Evolutionary conservation across 352 stramenopile genomes (phyloP).

Genomic region (Phytophthora hybrid): DNA sequence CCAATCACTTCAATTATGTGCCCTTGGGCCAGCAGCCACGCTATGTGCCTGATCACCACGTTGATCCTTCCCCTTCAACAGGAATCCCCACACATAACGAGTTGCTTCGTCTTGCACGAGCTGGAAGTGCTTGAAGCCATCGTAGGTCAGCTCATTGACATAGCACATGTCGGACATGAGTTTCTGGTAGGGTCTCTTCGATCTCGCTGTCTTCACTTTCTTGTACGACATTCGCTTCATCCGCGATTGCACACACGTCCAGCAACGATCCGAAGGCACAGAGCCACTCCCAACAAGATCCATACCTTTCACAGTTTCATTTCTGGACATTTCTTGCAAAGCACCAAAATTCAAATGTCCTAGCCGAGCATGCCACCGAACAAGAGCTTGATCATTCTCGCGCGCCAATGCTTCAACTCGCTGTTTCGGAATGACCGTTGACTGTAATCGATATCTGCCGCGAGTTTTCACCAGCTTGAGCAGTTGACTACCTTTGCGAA

Average conservation of each 20-base stretch:
- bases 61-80: neutral
- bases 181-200: neutral
- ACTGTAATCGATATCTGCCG: neutral
- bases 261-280: neutral
- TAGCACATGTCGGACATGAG: conserved; percentile 1
- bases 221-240: conserved; percentile 11
- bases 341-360: neutral
- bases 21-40: neutral
- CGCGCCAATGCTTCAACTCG: neutral
- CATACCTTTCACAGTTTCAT: neutral
- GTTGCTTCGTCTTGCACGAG: neutral
- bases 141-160: conserved; percentile 1
- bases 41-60: neutral
- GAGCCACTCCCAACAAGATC: neutral
- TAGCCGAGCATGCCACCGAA: neutral
- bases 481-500: neutral
- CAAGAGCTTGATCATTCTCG: neutral
- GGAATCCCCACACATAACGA: neutral
- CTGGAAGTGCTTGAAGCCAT: conserved; percentile 6
- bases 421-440: neutral
- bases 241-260: conserved; percentile 7
- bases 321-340: neutral
- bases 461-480: neutral
- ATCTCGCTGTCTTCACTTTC: neutral
- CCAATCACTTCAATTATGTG: neutral